Evolutionary conservation across 805 yeast species (phyloP).

Genomic region (Komagataella populi): DNA sequence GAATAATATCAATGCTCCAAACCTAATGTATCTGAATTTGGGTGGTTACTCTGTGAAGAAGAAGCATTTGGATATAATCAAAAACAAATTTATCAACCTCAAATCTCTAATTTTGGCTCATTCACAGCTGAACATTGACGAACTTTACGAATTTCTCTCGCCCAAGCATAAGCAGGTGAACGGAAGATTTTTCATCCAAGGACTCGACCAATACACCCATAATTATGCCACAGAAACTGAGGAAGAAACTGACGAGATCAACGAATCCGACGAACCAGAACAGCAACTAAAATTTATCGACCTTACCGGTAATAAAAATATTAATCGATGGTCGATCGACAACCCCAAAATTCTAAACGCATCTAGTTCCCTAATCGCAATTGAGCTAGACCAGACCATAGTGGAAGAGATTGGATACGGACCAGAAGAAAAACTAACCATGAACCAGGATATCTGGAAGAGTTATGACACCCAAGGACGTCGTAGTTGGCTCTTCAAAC

Average conservation of each 20-base stretch:
- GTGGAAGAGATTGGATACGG: conserved; percentile 29
- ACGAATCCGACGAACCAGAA: conserved; percentile 3
- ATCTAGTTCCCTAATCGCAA: conserved; percentile 37
- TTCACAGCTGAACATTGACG: conserved; percentile 21
- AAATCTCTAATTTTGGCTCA: conserved; percentile 30
- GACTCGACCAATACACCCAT: background rate
- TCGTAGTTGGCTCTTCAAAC: conserved; percentile 66
- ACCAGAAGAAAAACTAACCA: conserved; percentile 18
- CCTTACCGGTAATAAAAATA: conserved; percentile 44
- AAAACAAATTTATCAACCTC: conserved; percentile 23
- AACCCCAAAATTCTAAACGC: conserved; percentile 28
- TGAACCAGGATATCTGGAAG: conserved; percentile 28
- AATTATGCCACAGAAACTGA: background rate
- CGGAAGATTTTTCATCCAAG: background rate
- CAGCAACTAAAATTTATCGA: conserved; percentile 45
- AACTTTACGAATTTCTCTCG: conserved; percentile 20
- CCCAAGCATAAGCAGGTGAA: conserved; percentile 4
- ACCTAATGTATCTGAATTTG: conserved; percentile 32
- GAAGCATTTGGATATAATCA: conserved; percentile 23
- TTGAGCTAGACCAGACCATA: conserved; percentile 54
- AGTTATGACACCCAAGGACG: conserved; percentile 48
- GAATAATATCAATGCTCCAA: conserved; percentile 27
- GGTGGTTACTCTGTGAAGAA: conserved; percentile 36
- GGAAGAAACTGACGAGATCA: background rate
- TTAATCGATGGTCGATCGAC: conserved; percentile 49